A percentile compares a stretch with the other conserved stretches of the same genome.
phyloP scores from a whole-genome alignment of 495 filamentous ascomycete genomes.

The Rhypophila decipiens region DNA sequence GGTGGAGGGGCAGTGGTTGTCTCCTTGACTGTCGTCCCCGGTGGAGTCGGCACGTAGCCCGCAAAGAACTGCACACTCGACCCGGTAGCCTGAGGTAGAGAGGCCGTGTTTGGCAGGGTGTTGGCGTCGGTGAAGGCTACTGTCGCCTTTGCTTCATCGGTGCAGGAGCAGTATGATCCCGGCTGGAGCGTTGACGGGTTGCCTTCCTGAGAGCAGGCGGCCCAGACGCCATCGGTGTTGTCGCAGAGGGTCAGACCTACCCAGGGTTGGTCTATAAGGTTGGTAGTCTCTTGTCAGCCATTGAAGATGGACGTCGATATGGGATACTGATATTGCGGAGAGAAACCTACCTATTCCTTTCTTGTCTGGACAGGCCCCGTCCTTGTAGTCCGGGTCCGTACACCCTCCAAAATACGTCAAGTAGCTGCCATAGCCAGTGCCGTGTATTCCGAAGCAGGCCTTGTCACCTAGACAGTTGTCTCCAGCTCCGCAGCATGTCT shows the following conservation, averaged over 20 bases:
- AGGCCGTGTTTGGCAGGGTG: slow-evolving; percentile 8
- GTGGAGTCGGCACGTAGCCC: slow-evolving; percentile 7
- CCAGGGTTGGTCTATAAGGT: slow-evolving; percentile 18
- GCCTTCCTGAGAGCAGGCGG: slow-evolving; percentile 17
- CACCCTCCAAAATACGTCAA: slow-evolving; percentile 22
- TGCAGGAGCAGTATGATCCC: slow-evolving; percentile 19
- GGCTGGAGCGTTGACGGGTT: slow-evolving; percentile 19
- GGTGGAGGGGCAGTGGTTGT: not conserved
- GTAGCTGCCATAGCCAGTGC: slow-evolving; percentile 15
- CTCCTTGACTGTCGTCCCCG: not conserved
- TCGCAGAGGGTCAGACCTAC: slow-evolving; percentile 20
- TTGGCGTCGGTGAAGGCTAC: slow-evolving; percentile 9
- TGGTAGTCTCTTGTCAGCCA: not conserved
- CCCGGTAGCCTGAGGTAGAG: slow-evolving; percentile 12
- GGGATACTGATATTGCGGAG: not conserved
- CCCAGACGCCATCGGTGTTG: slow-evolving; percentile 14
- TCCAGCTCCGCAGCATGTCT: slow-evolving; percentile 18
- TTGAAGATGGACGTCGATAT: not conserved
- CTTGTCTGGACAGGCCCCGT: slow-evolving; percentile 18
- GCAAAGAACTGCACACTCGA: slow-evolving; percentile 15
- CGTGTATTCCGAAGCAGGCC: slow-evolving; percentile 18
- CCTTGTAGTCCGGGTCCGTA: slow-evolving; percentile 19
- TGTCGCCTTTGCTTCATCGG: slow-evolving; percentile 13
- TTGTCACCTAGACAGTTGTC: slow-evolving; percentile 20
- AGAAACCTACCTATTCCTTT: slow-evolving; percentile 8